These are phyloP conservation scores for Zoysia matrella DNA, from an alignment of 202 grass and related monocot genomes.

Conservation along the genomic window DNA sequence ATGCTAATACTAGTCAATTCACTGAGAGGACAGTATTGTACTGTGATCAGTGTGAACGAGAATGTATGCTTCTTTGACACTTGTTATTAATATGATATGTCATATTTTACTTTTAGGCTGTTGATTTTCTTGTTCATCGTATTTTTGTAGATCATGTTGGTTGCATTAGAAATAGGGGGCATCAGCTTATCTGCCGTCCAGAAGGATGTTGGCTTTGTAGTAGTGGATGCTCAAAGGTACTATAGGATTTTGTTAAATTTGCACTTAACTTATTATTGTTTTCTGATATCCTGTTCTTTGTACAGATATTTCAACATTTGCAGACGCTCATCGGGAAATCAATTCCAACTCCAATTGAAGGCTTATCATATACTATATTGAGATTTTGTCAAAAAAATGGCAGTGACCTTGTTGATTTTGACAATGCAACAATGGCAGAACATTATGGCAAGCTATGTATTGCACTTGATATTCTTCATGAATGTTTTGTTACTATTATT, in stretches of 20 bases:
- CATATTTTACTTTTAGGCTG: slow-evolving; percentile 31
- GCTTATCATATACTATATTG: slow-evolving; percentile 70
- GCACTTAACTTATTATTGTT: slow-evolving; percentile 5
- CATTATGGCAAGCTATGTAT: slow-evolving; percentile 59
- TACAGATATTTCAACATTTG: slow-evolving; percentile 66
- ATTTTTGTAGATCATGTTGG: slow-evolving; percentile 75
- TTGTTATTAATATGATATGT: not conserved
- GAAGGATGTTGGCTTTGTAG: slow-evolving; percentile 79
- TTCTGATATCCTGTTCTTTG: slow-evolving; percentile 37
- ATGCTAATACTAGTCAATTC: slow-evolving; percentile 55
- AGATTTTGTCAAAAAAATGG: slow-evolving; percentile 53
- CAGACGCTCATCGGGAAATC: slow-evolving; percentile 59
- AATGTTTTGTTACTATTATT: slow-evolving; percentile 82
- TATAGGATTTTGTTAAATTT: slow-evolving; percentile 8
- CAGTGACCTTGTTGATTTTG: slow-evolving; percentile 31
- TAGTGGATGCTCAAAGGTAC: slow-evolving; percentile 69
- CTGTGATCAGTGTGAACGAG: slow-evolving; percentile 77
- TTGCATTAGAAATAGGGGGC: slow-evolving; percentile 51
- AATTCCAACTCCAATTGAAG: slow-evolving; percentile 52
- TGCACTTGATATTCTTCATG: slow-evolving; percentile 73
- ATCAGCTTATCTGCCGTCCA: slow-evolving; percentile 47
- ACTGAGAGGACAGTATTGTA: slow-evolving; percentile 64
- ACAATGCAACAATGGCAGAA: slow-evolving; percentile 52
- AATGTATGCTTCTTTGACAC: slow-evolving; percentile 62
- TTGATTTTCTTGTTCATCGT: slow-evolving; percentile 43